Percentiles rank a stretch among this genome's conserved stretches.
phyloP scores from a whole-genome alignment of 1,284 basidiomycete species.

The Cryptococcus sp. region DNA sequence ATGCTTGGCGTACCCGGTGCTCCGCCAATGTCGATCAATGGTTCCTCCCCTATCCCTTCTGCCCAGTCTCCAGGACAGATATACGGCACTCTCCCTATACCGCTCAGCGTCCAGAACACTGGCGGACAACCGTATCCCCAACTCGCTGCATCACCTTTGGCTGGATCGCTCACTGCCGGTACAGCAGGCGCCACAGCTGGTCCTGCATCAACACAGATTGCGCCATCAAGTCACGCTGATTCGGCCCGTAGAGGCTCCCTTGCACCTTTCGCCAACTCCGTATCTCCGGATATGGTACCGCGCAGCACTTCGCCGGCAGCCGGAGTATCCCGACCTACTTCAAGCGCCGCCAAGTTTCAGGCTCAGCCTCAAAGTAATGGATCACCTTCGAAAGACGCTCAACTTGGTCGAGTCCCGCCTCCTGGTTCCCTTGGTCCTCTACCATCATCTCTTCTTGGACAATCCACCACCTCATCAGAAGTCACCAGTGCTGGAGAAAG shows the following conservation, averaged over 20 bases:
- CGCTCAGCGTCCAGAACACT: conserved; percentile 29
- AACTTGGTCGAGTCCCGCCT: conserved; percentile 20
- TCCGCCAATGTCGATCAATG: conserved; percentile 18
- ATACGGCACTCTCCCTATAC: conserved; percentile 23
- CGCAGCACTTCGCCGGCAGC: conserved; percentile 20
- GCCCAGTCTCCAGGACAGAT: conserved; percentile 18
- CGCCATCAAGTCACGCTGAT: too few species aligned
- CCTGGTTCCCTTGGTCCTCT: conserved; percentile 30
- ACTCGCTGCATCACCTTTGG: conserved; percentile 45
- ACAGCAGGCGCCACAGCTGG: neutral
- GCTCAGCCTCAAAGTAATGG: conserved; percentile 2
- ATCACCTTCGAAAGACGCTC: conserved; percentile 8
- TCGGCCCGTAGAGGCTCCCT: neutral
- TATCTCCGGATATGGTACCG: conserved; percentile 14
- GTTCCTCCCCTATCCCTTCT: conserved; percentile 22
- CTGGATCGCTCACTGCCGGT: conserved; percentile 42
- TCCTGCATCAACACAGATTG: neutral
- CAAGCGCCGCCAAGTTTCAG: conserved; percentile 7
- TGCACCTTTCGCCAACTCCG: conserved; percentile 15
- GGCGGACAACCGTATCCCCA: conserved; percentile 21
- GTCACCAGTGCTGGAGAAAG: neutral
- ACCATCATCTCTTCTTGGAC: conserved; percentile 26
- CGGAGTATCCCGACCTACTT: neutral
- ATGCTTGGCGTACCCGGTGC: conserved; percentile 14
- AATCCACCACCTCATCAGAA: neutral